Conservation (phyloP, 352 stramenopile species). For the Pythium folliculosum region DNA sequence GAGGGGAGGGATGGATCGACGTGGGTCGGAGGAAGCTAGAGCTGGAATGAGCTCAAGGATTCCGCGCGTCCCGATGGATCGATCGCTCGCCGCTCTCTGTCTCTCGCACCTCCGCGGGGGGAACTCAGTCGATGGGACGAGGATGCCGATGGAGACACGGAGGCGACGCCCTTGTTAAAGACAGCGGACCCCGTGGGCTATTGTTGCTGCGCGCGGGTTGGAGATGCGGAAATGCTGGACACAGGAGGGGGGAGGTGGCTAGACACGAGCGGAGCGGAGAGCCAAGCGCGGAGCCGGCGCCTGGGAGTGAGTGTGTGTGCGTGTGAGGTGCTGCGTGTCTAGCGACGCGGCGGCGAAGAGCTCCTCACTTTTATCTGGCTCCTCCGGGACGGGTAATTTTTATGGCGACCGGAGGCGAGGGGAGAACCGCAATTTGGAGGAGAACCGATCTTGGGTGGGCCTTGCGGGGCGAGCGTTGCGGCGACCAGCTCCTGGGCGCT, state of each 20-base stretch:
- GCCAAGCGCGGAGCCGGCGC: background rate
- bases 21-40: conserved; percentile 19
- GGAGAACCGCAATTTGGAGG: conserved; percentile 6
- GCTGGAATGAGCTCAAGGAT: conserved; percentile 25
- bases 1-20: background rate
- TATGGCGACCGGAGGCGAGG: background rate
- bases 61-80: conserved; percentile 4
- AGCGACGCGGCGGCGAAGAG: background rate
- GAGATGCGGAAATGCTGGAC: conserved; percentile 27
- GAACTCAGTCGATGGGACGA: conserved; percentile 1
- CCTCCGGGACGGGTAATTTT: conserved; percentile 5
- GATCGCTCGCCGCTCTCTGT: background rate
- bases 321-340: conserved; percentile 23
- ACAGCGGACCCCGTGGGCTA: conserved; percentile 17
- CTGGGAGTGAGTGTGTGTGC: background rate
- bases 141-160: conserved; percentile 1
- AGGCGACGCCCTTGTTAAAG: conserved; percentile 27
- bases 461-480: background rate
- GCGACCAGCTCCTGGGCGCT: background rate
- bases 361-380: conserved; percentile 21
- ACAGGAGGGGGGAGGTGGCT: background rate
- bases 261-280: background rate
- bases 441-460: background rate
- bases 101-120: background rate
- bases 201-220: background rate